Percentiles rank a stretch among this genome's conserved stretches.
Conservation (phyloP, 441 rosid genomes). For the Pelargonium fulgidum region DNA sequence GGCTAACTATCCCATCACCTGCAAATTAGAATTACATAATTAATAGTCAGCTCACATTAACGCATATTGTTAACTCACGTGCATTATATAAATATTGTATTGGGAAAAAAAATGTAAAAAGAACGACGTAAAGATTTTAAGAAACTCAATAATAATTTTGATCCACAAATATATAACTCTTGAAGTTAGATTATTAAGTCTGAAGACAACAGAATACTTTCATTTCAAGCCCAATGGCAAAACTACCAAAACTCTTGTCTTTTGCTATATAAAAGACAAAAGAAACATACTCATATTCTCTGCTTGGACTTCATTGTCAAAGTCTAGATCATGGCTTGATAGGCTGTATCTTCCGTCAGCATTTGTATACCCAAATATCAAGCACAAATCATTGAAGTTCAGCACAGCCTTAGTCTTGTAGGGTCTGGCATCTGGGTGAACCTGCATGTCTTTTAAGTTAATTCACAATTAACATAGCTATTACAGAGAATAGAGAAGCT, state of each 20-base stretch:
- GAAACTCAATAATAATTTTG: neutral
- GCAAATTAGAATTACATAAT: conserved; percentile 17
- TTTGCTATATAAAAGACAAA: conserved; percentile 8
- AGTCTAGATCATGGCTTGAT: conserved; percentile 78
- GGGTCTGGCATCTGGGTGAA: conserved; percentile 60
- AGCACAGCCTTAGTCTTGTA: conserved; percentile 67
- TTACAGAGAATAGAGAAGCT: conserved; percentile 6
- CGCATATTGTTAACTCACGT: no score
- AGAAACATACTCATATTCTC: conserved; percentile 41
- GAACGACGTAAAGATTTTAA: no score
- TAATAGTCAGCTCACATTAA: conserved; percentile 2
- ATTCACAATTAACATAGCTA: conserved; percentile 5
- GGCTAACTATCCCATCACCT: conserved; percentile 48
- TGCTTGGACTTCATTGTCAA: conserved; percentile 59
- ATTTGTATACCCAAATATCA: conserved; percentile 62
- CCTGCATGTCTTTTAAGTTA: conserved; percentile 39
- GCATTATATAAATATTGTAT: no score
- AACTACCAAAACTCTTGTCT: neutral
- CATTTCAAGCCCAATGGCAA: neutral
- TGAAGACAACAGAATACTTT: neutral
- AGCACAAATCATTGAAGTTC: conserved; percentile 66
- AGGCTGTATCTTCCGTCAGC: conserved; percentile 93
- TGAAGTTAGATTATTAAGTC: neutral
- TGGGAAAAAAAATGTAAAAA: no score
- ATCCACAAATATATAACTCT: neutral